Evolutionary conservation across 106 monocot species (phyloP).

Genomic region (Apostasia shenzhenica): DNA sequence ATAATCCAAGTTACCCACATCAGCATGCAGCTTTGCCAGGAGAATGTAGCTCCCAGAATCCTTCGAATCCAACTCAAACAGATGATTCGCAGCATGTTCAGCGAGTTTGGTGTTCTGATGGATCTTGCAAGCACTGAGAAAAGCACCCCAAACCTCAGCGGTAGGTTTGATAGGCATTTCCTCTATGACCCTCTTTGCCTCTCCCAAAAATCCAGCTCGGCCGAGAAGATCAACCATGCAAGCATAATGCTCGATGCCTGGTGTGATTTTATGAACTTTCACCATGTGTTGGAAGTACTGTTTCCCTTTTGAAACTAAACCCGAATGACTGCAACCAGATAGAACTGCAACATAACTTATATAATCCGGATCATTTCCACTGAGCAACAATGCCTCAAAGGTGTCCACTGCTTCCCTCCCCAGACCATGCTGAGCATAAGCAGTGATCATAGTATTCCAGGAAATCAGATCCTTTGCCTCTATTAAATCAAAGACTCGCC

Average conservation of each 20-base stretch:
- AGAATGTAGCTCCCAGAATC: constrained; percentile 83
- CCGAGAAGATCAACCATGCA: constrained; percentile 94
- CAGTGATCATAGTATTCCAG: constrained; percentile 88
- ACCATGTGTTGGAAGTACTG: constrained; percentile 67
- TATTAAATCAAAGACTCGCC: constrained; percentile 52
- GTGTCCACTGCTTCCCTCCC: constrained; percentile 61
- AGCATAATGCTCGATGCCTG: constrained; percentile 71
- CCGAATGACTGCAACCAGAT: constrained; percentile 83
- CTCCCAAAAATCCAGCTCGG: constrained; percentile 54
- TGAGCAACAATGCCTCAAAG: constrained; percentile 56
- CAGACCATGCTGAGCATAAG: constrained; percentile 84
- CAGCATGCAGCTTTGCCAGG: constrained; percentile 68
- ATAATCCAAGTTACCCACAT: constrained; percentile 45
- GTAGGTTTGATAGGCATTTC: constrained; percentile 56
- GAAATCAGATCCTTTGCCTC: constrained; percentile 71
- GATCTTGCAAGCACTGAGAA: constrained; percentile 77
- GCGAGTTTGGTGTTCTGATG: constrained; percentile 57
- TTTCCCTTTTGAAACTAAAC: constrained; percentile 72
- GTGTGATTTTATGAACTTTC: constrained; percentile 37
- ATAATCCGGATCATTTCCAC: constrained; percentile 52
- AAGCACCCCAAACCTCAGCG: constrained; percentile 77
- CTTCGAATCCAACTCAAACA: constrained; percentile 45
- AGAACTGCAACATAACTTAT: constrained; percentile 79
- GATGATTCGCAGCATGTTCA: constrained; percentile 49
- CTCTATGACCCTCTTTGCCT: constrained; percentile 68